phyloP scores from a whole-genome alignment of 192 early-diverging fungal genomes.

The Chytriomyces sp. region DNA sequence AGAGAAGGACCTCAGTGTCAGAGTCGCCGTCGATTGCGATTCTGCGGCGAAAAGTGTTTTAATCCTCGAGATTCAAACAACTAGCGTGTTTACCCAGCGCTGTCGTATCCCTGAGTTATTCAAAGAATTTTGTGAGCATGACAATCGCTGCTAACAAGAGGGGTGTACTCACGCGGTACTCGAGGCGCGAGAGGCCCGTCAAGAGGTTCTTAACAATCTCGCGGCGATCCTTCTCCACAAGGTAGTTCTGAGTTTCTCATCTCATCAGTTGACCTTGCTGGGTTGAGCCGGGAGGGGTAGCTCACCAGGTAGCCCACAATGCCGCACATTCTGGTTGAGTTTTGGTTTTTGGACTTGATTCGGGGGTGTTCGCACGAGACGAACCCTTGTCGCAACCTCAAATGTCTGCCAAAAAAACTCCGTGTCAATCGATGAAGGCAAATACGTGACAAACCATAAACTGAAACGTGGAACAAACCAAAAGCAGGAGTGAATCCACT shows the following conservation, averaged over 20 bases:
- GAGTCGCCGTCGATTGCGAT: conserved; percentile 90
- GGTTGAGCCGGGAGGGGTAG: too few relatives aligned
- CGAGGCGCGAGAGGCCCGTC: conserved; percentile 91
- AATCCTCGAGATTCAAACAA: conserved; percentile 13
- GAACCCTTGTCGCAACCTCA: too few relatives aligned
- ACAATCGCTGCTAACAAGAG: not conserved
- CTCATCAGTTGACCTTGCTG: too few relatives aligned
- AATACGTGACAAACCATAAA: too few relatives aligned
- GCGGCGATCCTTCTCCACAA: conserved; percentile 84
- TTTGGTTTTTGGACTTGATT: too few relatives aligned
- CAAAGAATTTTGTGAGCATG: conserved; percentile 57
- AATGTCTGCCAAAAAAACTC: too few relatives aligned
- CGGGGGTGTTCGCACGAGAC: too few relatives aligned
- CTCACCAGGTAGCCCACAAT: too few relatives aligned
- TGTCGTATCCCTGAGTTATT: conserved; percentile 94
- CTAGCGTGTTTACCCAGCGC: conserved; percentile 61
- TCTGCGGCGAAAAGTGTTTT: conserved; percentile 24
- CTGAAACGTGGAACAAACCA: too few relatives aligned
- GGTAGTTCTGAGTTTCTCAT: conserved; percentile 51
- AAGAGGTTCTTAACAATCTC: conserved; percentile 87
- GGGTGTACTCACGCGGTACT: conserved; percentile 76
- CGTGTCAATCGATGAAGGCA: too few relatives aligned
- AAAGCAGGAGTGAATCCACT: too few relatives aligned
- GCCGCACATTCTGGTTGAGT: too few relatives aligned
- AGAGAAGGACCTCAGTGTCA: conserved; percentile 71